Base-by-base conservation (phyloP, 805 yeast species). In the Sugiyamaella mastotermitis region DNA sequence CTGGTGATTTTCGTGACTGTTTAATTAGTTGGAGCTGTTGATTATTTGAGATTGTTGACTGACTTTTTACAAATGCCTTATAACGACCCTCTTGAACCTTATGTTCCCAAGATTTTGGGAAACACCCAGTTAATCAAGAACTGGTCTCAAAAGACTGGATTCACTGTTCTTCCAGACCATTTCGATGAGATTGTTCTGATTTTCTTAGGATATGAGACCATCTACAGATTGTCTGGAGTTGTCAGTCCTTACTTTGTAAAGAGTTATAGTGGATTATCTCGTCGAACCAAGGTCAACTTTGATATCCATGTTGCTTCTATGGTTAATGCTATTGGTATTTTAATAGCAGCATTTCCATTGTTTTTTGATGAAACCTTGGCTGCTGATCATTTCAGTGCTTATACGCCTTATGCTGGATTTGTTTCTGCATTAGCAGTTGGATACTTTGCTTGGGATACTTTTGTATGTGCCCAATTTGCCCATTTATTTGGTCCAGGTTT, bases 221-320 rank as follows among this genome's bases (percentile, higher is more conserved):
- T 83, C 15, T 79, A 78, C 60, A 47, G 61, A 7, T 39, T 72
- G 1, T 72, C 86, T 1, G 80, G 83, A 0, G 33, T 52, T 1
- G 30, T 83, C 9, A 71, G 80, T 43, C 68, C 64, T 3, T 24
- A 45, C 13, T 25, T 76, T 18, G 71, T 81, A 46, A 55, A 61
- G 15, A 56, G 66, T 42, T 87, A 87, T 61, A 69, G 71, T 4
- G 49, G 58, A 3, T 47, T 67, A 30, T 59, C 61, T 31, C 47
- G 53, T 17, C 74, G 74, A 50, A 66, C 71, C 28, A 73, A 69
- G 55, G 51, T 78, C 46, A 86, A 90, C 58, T 92, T 85, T 57
- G 95, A 92, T 59, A 83, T 88, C 50, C 97, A 92, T 59, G 70
- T 83, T 9, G 95, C 86, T 3, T 80, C 97, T 2, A 78, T 83